Percentiles rank a stretch among this genome's conserved stretches.
phyloP scores from a whole-genome alignment of 2,329 filamentous ascomycete genomes.

The Sporothrix sp. region DNA sequence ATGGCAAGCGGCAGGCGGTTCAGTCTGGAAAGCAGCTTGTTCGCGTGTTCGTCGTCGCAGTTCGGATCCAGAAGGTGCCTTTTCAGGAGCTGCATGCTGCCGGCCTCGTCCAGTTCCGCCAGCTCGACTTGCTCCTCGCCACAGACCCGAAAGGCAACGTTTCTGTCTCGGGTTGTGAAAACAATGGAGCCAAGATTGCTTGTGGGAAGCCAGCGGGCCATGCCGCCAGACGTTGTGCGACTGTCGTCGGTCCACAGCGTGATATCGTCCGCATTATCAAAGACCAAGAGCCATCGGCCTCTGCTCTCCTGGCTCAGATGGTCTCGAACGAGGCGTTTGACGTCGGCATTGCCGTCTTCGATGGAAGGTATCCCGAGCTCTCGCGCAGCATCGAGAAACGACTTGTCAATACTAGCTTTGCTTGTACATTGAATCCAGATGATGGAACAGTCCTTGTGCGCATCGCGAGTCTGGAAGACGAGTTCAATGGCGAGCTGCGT shows the following conservation, averaged over 20 bases:
- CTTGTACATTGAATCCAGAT: background rate
- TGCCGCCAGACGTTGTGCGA: background rate
- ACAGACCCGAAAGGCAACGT: no score
- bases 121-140: background rate
- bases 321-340: slow-evolving; percentile 28
- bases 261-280: slow-evolving; percentile 36
- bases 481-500: slow-evolving; percentile 26
- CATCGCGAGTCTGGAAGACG: background rate
- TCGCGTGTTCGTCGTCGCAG: background rate
- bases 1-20: slow-evolving; percentile 16
- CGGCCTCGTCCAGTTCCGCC: background rate
- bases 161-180: slow-evolving; percentile 6
- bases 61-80: slow-evolving; percentile 13
- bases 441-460: background rate
- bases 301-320: slow-evolving; percentile 21
- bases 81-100: slow-evolving; percentile 17
- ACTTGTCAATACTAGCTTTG: background rate
- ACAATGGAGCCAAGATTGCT: background rate
- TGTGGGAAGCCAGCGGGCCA: background rate
- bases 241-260: slow-evolving; percentile 19
- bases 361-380: slow-evolving; percentile 22
- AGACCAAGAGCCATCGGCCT: slow-evolving; percentile 31
- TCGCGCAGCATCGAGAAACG: slow-evolving; percentile 22
- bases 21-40: slow-evolving; percentile 1
- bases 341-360: slow-evolving; percentile 26